Percentiles rank a stretch among this genome's conserved stretches.
Conservation (phyloP, 257 asterid genomes). For the Fraxinus cuspidata region DNA sequence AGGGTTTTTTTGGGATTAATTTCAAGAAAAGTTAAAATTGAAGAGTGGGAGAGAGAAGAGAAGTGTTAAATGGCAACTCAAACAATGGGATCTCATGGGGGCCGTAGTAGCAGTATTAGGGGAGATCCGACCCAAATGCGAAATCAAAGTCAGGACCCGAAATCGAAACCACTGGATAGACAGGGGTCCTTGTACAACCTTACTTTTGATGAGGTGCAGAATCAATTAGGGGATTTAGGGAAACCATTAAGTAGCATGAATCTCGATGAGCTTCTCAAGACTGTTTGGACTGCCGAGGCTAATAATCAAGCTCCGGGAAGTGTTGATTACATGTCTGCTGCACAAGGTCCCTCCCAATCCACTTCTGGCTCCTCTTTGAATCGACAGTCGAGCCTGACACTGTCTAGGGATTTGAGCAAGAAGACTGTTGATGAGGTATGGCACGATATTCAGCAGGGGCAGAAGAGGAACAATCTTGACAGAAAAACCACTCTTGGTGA, state of each 20-base stretch:
- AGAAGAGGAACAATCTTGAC: constrained; percentile 48
- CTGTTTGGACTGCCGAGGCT: constrained; percentile 67
- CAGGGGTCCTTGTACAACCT: constrained; percentile 81
- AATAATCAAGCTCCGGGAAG: constrained; percentile 44
- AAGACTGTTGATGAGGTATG: constrained; percentile 96
- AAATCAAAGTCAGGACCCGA: constrained; percentile 42
- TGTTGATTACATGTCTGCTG: constrained; percentile 35
- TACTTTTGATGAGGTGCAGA: constrained; percentile 92
- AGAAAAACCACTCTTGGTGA: constrained; percentile 75
- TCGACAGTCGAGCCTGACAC: constrained; percentile 48
- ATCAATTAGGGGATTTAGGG: constrained; percentile 75
- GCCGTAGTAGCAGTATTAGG: constrained; percentile 44
- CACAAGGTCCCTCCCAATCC: constrained; percentile 36
- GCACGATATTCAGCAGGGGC: constrained; percentile 82
- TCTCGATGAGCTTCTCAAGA: constrained; percentile 90
- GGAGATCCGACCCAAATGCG: constrained; percentile 32
- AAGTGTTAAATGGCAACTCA: constrained; percentile 36
- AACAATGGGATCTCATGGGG: constrained; percentile 82
- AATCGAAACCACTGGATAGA: constrained; percentile 46
- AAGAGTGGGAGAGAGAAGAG: constrained; percentile 13
- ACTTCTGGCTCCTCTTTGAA: constrained; percentile 37
- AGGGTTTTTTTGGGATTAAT: constrained; percentile 26
- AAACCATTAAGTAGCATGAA: constrained; percentile 86
- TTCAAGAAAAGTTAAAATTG: constrained; percentile 27
- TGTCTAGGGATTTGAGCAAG: constrained; percentile 72